phyloP scores from a whole-genome alignment of 2,329 filamentous ascomycete genomes.

The Xylaria sp. region DNA sequence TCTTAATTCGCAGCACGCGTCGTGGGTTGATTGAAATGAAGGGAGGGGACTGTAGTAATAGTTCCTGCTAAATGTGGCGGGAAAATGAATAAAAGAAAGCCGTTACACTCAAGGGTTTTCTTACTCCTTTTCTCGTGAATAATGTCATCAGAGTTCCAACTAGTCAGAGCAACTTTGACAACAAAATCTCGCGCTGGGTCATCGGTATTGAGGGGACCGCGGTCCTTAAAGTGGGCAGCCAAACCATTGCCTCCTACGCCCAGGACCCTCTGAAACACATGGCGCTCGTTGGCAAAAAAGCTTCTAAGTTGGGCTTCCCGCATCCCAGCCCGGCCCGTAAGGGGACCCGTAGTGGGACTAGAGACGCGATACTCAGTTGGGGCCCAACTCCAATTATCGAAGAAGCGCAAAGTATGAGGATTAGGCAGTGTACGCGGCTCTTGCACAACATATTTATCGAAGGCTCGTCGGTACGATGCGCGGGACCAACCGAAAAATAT shows the following conservation, averaged over 20 bases:
- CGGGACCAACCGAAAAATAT: accelerated
- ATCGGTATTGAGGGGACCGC: not conserved
- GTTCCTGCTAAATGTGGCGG: too few species aligned
- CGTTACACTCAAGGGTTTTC: not conserved
- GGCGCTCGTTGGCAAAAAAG: slow-evolving; percentile 4
- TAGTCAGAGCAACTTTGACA: slow-evolving; percentile 21
- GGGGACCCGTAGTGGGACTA: too few species aligned
- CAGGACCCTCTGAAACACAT: not conserved
- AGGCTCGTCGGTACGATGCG: not conserved
- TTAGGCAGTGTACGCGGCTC: not conserved
- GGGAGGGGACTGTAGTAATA: too few species aligned
- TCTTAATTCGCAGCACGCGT: not conserved
- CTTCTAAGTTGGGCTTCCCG: not conserved
- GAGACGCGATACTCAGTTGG: too few species aligned
- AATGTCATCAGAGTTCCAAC: not conserved
- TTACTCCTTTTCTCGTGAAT: slow-evolving; percentile 6
- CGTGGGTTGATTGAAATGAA: not conserved
- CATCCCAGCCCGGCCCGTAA: too few species aligned
- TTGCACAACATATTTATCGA: too few species aligned
- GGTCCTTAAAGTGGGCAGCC: slow-evolving; percentile 16
- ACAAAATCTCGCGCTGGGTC: slow-evolving; percentile 20
- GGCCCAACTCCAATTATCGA: not conserved
- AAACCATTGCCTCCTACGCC: slow-evolving; percentile 20
- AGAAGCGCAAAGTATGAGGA: not conserved
- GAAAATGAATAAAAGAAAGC: not conserved